Evolutionary conservation across 2,329 filamentous ascomycete species (phyloP), one percentile per base, ranked within the genome.

Genomic region (Biscogniauxia sp.): DNA sequence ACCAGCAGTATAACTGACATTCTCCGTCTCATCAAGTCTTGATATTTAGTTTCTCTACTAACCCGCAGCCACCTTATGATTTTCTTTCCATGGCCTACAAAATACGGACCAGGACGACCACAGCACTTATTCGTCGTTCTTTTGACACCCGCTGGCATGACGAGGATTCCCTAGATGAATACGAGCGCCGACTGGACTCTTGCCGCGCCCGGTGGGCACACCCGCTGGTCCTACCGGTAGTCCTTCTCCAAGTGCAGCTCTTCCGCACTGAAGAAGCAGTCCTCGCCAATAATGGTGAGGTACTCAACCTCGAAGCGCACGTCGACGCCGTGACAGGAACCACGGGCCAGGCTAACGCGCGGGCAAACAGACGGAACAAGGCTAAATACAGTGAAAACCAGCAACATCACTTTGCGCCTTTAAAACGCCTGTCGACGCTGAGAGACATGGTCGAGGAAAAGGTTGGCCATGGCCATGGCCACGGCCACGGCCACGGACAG

Each of bases 1-100:
- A 32, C 20, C 50, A 11, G 53, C 8, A 59, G 26, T 0, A 8
- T 50, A 57, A 20, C 68, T 66, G 61, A 69, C 54, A 50, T 20
- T 3, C 20, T 20, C 57, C 23, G 53, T 25, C 20, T 15, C 49
- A 7, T 7, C 32, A 78, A 64, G 77, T 77, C 62, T 66, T 81
- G 45, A 77, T 80, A 56, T 71, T 81, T 56, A 77, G 77, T 37
- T 81, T 81, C 64, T 79, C 79, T 3, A 73, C 74, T 20, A 76
- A 77, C 57, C 77, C 79, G 20, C 76, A 75, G 51, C 78, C 79
- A 0, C 78, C 79, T 0, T 80, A 78, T 53, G 79, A 81, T 66
- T 81, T 80, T 62, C 69, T 80, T 9, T 80, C 78, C 51, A 78
- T 80, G 76, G 76, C 77, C 4, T 80, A 80, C 66, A 73, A 75